Percentiles rank a stretch among this genome's conserved stretches.
phyloP scores from a whole-genome alignment of 129 eudicot genomes.

The Pittosporum tobira region DNA sequence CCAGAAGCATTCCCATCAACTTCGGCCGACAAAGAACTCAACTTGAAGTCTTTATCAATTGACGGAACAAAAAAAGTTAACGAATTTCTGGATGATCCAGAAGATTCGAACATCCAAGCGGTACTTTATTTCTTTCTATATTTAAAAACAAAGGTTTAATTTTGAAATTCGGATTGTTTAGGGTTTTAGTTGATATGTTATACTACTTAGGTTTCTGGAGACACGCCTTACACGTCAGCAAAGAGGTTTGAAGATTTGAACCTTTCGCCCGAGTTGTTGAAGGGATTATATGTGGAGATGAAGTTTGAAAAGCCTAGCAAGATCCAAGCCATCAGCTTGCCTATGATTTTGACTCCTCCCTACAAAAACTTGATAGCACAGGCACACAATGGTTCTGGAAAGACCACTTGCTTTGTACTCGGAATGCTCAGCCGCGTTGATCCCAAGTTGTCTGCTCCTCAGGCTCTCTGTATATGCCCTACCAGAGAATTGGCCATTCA shows the following conservation, averaged over 20 bases:
- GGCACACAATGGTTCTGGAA: conserved; percentile 89
- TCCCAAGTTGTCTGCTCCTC: conserved; percentile 52
- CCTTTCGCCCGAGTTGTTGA: conserved; percentile 49
- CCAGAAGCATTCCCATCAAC: no score
- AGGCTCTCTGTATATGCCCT: conserved; percentile 82
- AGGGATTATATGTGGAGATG: conserved; percentile 81
- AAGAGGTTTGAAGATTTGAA: conserved; percentile 67
- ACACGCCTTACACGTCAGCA: conserved; percentile 68
- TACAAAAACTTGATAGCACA: conserved; percentile 69
- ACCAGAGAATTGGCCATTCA: conserved; percentile 80
- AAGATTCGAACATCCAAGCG: conserved; percentile 3
- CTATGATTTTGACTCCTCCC: conserved; percentile 88
- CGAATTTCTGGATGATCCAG: conserved; percentile 3
- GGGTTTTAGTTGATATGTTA: neutral
- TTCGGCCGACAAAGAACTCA: neutral
- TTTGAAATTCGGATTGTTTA: neutral
- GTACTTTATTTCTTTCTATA: neutral
- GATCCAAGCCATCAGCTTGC: conserved; percentile 74
- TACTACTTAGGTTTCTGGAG: conserved; percentile 47
- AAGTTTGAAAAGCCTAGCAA: conserved; percentile 84
- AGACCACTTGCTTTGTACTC: conserved; percentile 88
- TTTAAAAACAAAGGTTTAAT: neutral
- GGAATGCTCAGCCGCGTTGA: conserved; percentile 93
- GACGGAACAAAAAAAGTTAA: neutral
- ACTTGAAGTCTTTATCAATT: neutral